Conservation (phyloP, 2,329 filamentous ascomycete genomes). For the Cladophialophora chaetospira region DNA sequence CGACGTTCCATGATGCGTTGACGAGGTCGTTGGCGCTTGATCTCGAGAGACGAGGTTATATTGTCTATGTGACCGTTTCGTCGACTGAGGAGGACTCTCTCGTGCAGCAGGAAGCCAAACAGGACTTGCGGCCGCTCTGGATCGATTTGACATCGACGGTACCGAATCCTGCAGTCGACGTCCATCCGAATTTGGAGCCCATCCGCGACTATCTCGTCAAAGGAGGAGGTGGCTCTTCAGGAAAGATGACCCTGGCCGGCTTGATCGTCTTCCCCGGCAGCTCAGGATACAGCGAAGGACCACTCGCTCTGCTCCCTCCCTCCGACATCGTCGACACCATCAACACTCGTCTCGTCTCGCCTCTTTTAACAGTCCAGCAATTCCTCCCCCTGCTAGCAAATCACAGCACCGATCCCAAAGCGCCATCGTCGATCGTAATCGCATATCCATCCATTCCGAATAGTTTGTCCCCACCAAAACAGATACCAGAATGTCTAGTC, state of each 20-base stretch:
- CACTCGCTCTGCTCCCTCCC: slow-evolving; percentile 80
- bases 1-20: slow-evolving; percentile 73
- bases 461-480: slow-evolving; percentile 47
- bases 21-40: slow-evolving; percentile 82
- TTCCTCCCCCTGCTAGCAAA: slow-evolving; percentile 78
- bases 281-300: slow-evolving; percentile 75
- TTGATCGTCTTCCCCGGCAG: slow-evolving; percentile 79
- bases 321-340: slow-evolving; percentile 86
- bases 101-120: slow-evolving; percentile 70
- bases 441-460: slow-evolving; percentile 49
- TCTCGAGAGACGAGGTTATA: slow-evolving; percentile 86
- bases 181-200: slow-evolving; percentile 34
- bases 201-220: slow-evolving; percentile 32
- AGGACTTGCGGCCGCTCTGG: slow-evolving; percentile 78
- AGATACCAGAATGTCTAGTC: slow-evolving; percentile 80
- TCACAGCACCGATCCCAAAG: slow-evolving; percentile 53
- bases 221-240: too few relatives aligned
- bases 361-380: slow-evolving; percentile 83
- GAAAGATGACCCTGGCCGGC: slow-evolving; percentile 64
- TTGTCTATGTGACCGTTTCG: slow-evolving; percentile 87
- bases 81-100: slow-evolving; percentile 81
- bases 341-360: slow-evolving; percentile 87
- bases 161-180: slow-evolving; percentile 29
- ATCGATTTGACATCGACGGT: slow-evolving; percentile 74
- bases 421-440: slow-evolving; percentile 43